Percentiles rank a stretch among this genome's conserved stretches.
Conservation (phyloP, 208 protist genomes). For the Phytomonas sp. region DNA sequence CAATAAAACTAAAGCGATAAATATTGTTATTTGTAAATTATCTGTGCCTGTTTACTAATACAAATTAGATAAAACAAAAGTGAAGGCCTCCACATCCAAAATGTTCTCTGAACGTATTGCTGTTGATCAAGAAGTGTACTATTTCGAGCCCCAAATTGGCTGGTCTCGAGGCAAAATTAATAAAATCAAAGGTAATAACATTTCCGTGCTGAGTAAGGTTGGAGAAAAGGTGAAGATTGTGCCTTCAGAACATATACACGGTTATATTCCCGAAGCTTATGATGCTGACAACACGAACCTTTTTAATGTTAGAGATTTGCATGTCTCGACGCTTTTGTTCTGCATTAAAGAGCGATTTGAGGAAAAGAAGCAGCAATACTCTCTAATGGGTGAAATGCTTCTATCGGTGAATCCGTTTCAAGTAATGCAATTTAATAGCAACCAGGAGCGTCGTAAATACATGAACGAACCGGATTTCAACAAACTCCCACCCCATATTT, state of each 20-base stretch:
- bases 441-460: slow-evolving; percentile 70
- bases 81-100: not conserved
- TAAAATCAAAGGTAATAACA: slow-evolving; percentile 35
- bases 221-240: slow-evolving; percentile 24
- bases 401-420: slow-evolving; percentile 92
- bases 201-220: slow-evolving; percentile 32
- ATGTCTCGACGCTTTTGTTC: slow-evolving; percentile 84
- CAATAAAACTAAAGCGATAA: not conserved
- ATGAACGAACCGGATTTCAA: slow-evolving; percentile 39
- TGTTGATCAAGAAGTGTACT: slow-evolving; percentile 74
- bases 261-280: slow-evolving; percentile 71
- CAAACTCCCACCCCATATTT: slow-evolving; percentile 82
- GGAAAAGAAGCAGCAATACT: slow-evolving; percentile 76
- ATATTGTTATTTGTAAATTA: not conserved
- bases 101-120: slow-evolving; percentile 45
- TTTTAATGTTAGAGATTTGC: slow-evolving; percentile 85
- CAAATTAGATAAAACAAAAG: not conserved
- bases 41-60: not conserved
- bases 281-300: slow-evolving; percentile 60
- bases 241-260: slow-evolving; percentile 38
- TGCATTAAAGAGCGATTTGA: slow-evolving; percentile 88
- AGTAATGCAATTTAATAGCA: slow-evolving; percentile 71
- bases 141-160: slow-evolving; percentile 56
- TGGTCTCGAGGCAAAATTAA: slow-evolving; percentile 59
- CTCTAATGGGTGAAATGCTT: slow-evolving; percentile 90